phyloP scores from a whole-genome alignment of 495 filamentous ascomycete genomes.

The Aspergillus coremiiformis region DNA sequence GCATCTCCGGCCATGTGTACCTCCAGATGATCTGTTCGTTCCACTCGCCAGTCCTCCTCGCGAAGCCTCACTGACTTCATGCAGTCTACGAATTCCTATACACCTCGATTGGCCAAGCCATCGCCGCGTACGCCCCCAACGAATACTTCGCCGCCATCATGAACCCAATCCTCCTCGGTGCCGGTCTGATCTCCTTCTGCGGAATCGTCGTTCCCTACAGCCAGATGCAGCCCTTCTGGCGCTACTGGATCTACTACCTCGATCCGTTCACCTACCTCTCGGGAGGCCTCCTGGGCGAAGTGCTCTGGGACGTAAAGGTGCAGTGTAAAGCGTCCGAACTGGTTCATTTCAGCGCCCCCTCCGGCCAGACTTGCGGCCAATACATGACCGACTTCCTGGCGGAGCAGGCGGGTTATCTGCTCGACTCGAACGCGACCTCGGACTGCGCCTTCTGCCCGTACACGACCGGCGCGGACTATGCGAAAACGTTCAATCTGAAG shows the following conservation, averaged over 20 bases:
- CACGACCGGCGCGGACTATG: constrained; percentile 32
- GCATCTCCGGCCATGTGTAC: constrained; percentile 41
- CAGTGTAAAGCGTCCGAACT: constrained; percentile 51
- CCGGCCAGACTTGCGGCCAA: constrained; percentile 56
- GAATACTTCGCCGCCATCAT: constrained; percentile 47
- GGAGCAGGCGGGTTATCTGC: constrained; percentile 49
- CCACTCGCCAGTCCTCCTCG: constrained; percentile 10
- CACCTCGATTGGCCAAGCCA: constrained; percentile 37
- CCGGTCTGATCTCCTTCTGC: constrained; percentile 46
- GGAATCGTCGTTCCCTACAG: constrained; percentile 48
- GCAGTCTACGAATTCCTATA: constrained; percentile 42
- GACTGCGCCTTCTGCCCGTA: constrained; percentile 59
- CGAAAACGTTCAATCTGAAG: constrained; percentile 31
- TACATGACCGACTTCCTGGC: constrained; percentile 54
- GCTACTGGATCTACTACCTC: constrained; percentile 53
- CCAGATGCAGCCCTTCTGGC: constrained; percentile 49
- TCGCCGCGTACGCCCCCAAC: constrained; percentile 50
- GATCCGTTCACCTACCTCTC: constrained; percentile 51
- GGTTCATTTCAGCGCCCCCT: constrained; percentile 53
- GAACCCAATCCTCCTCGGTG: constrained; percentile 45
- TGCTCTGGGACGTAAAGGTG: constrained; percentile 42
- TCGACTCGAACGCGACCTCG: constrained; percentile 42
- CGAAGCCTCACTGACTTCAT: background rate
- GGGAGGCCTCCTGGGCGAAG: constrained; percentile 38
- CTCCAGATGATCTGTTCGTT: constrained; percentile 42